Conservation (phyloP, 2,329 filamentous ascomycete genomes). For the Aspergillus texensis region DNA sequence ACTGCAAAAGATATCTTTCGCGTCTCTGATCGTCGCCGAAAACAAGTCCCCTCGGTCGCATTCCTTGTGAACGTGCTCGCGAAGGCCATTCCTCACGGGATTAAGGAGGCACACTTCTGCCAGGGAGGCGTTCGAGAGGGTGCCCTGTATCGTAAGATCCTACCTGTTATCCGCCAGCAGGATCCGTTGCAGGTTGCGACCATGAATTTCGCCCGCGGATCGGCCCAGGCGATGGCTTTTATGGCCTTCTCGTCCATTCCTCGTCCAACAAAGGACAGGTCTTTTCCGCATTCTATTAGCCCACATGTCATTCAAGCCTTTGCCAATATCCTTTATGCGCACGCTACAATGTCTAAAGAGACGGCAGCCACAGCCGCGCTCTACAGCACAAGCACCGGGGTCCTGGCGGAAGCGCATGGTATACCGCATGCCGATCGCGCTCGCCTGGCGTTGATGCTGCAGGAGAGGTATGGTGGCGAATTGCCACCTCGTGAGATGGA, state of each 20-base stretch:
- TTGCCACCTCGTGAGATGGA: constrained; percentile 37
- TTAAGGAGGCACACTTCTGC: constrained; percentile 77
- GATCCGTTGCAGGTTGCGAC: constrained; percentile 69
- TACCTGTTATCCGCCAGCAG: constrained; percentile 59
- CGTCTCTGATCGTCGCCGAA: constrained; percentile 74
- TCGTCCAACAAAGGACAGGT: constrained; percentile 20
- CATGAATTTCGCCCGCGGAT: constrained; percentile 49
- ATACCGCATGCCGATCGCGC: constrained; percentile 38
- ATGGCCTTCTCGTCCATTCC: constrained; percentile 55
- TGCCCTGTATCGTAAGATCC: constrained; percentile 68
- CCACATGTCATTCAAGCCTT: constrained; percentile 33
- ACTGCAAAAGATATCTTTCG: constrained; percentile 58
- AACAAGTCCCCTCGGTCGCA: constrained; percentile 80
- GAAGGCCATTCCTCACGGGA: constrained; percentile 63
- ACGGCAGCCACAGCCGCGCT: constrained; percentile 34
- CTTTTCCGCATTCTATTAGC: constrained; percentile 29
- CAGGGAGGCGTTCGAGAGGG: constrained; percentile 85
- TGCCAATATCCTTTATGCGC: constrained; percentile 37
- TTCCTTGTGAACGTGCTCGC: constrained; percentile 74
- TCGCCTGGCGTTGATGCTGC: constrained; percentile 36
- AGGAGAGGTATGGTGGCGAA: constrained; percentile 36
- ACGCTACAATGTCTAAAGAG: constrained; percentile 36
- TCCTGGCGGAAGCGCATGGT: constrained; percentile 36
- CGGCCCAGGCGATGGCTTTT: constrained; percentile 49
- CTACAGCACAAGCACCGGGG: constrained; percentile 36